These are phyloP conservation scores for Myriangium duriaei DNA, from an alignment of 2,329 filamentous ascomycete species.

Conservation along the genomic window DNA sequence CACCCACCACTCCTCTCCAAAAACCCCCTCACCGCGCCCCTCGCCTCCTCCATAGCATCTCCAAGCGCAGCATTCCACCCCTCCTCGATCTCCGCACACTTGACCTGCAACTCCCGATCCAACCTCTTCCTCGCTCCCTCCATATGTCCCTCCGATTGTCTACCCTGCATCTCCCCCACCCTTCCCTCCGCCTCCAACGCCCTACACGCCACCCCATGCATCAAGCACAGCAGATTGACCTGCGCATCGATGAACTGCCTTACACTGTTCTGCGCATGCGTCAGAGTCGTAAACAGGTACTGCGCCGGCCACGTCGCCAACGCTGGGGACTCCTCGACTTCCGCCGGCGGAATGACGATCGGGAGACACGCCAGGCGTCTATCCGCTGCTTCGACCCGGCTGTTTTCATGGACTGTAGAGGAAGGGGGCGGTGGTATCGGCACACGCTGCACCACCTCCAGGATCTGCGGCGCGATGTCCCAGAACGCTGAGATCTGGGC, in stretches of 20 bases:
- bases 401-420: not conserved
- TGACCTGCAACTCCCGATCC: slow-evolving; percentile 83
- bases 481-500: slow-evolving; percentile 89
- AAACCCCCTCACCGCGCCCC: slow-evolving; percentile 60
- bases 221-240: slow-evolving; percentile 74
- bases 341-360: slow-evolving; percentile 63
- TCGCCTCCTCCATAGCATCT: slow-evolving; percentile 58
- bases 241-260: slow-evolving; percentile 97
- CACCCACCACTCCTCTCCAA: slow-evolving; percentile 71
- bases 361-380: slow-evolving; percentile 42
- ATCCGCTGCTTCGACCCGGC: slow-evolving; percentile 25
- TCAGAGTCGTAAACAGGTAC: slow-evolving; percentile 75
- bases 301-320: slow-evolving; percentile 75
- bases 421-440: slow-evolving; percentile 31
- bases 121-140: slow-evolving; percentile 44
- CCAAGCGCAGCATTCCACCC: slow-evolving; percentile 87
- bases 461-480: slow-evolving; percentile 84
- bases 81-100: slow-evolving; percentile 78
- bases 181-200: slow-evolving; percentile 57
- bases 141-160: slow-evolving; percentile 30
- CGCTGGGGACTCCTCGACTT: slow-evolving; percentile 74
- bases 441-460: slow-evolving; percentile 67
- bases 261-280: slow-evolving; percentile 80
- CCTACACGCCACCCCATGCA: slow-evolving; percentile 80
- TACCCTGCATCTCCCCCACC: slow-evolving; percentile 55